Conservation (phyloP, 2,329 filamentous ascomycete species). For the Alternaria ventricosa region DNA sequence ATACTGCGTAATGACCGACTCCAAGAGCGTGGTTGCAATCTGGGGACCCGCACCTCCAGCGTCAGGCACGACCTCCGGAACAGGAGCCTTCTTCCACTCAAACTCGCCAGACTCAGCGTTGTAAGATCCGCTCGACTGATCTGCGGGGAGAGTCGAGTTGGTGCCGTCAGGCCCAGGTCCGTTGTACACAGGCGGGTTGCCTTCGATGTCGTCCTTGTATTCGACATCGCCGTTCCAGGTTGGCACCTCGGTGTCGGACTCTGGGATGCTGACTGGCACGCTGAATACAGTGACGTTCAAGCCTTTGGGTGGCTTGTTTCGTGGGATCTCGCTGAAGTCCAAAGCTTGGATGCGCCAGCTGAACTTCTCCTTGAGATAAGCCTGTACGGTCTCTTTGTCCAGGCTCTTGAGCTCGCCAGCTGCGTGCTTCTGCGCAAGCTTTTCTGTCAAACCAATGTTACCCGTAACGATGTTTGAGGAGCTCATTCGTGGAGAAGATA, state of each 20-base stretch:
- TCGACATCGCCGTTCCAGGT: slow-evolving; percentile 29
- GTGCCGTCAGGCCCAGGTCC: slow-evolving; percentile 23
- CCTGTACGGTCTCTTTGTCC: slow-evolving; percentile 25
- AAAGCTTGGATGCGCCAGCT: slow-evolving; percentile 42
- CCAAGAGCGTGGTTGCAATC: not conserved
- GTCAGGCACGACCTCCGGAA: slow-evolving; percentile 2
- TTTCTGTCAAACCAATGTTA: slow-evolving; percentile 49
- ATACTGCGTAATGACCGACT: slow-evolving; percentile 12
- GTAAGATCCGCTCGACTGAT: slow-evolving; percentile 15
- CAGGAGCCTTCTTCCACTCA: slow-evolving; percentile 25
- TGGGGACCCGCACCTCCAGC: not conserved
- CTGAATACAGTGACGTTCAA: slow-evolving; percentile 39
- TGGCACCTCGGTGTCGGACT: slow-evolving; percentile 34
- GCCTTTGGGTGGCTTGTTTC: slow-evolving; percentile 32
- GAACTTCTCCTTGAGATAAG: slow-evolving; percentile 38
- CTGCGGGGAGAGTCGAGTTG: slow-evolving; percentile 18
- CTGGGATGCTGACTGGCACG: slow-evolving; percentile 32
- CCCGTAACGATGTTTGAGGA: slow-evolving; percentile 49
- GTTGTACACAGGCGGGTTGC: slow-evolving; percentile 32
- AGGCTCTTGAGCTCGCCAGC: slow-evolving; percentile 36
- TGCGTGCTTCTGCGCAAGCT: slow-evolving; percentile 35
- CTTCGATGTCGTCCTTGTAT: slow-evolving; percentile 34
- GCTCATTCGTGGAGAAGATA: slow-evolving; percentile 47
- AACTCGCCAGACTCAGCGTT: slow-evolving; percentile 17
- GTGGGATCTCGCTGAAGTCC: slow-evolving; percentile 38